Evolutionary conservation across 805 yeast species (phyloP).

Genomic region (Wickerhamia fluorescens): DNA sequence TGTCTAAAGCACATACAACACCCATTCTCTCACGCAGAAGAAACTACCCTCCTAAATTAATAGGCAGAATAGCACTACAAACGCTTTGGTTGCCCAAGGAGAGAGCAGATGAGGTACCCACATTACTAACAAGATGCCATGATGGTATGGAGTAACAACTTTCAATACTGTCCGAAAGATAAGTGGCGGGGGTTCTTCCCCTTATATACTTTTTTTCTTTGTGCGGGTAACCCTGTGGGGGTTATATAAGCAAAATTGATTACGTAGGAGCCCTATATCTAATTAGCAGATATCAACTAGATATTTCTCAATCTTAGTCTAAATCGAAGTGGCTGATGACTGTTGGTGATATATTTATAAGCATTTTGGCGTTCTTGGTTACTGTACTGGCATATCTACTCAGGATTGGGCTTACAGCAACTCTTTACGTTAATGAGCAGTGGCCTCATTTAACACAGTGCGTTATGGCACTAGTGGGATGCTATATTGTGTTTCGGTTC

Average conservation of each 20-base stretch:
- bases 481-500: constrained; percentile 14
- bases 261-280: too few relatives aligned
- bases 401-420: constrained; percentile 7
- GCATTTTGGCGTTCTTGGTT: constrained; percentile 6
- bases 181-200: neutral
- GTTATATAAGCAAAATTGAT: too few relatives aligned
- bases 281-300: too few relatives aligned
- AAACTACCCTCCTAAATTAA: constrained; percentile 30
- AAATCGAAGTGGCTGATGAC: too few relatives aligned
- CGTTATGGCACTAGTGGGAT: constrained; percentile 7
- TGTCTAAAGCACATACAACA: constrained; percentile 5
- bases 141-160: constrained; percentile 32
- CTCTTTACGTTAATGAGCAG: constrained; percentile 18
- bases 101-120: constrained; percentile 10
- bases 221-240: constrained; percentile 18
- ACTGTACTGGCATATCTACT: constrained; percentile 10
- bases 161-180: constrained; percentile 11
- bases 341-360: too few relatives aligned
- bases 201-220: neutral
- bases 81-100: constrained; percentile 15
- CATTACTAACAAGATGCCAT: constrained; percentile 20
- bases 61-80: constrained; percentile 26
- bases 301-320: too few relatives aligned
- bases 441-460: constrained; percentile 11
- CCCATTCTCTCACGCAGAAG: constrained; percentile 7